A percentile compares a stretch with the other conserved stretches of the same genome.
Evolutionary conservation across 2,329 filamentous ascomycete genomes (phyloP).

Genomic region (Nothophaeocryptopus gaeumannii): DNA sequence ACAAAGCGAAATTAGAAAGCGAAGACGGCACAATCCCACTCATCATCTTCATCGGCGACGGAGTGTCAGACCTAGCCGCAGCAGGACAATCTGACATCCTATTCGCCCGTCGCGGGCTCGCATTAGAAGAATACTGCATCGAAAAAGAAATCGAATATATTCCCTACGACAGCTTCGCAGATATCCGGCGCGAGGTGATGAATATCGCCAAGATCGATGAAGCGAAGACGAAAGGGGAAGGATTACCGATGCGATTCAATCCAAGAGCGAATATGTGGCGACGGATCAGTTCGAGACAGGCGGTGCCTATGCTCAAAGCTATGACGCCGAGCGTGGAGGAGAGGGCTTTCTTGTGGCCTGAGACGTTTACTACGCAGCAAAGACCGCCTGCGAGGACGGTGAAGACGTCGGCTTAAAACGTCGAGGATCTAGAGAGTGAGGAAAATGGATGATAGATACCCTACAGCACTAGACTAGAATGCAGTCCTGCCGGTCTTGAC

Average conservation of each 20-base stretch:
- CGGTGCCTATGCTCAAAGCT: slow-evolving; percentile 51
- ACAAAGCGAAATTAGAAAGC: slow-evolving; percentile 51
- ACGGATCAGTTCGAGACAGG: slow-evolving; percentile 57
- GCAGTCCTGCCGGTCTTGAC: no score
- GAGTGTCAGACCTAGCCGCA: slow-evolving; percentile 64
- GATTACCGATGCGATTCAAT: slow-evolving; percentile 62
- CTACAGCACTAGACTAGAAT: no score
- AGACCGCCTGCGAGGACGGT: not conserved
- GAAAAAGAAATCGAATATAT: slow-evolving; percentile 61
- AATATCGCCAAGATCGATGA: slow-evolving; percentile 59
- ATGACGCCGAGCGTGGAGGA: slow-evolving; percentile 56
- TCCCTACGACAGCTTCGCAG: slow-evolving; percentile 64
- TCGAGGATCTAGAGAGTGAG: slow-evolving; percentile 29
- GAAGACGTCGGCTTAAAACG: no score
- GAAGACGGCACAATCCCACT: slow-evolving; percentile 62
- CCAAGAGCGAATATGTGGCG: slow-evolving; percentile 68
- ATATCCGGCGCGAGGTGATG: slow-evolving; percentile 61
- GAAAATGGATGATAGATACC: no score
- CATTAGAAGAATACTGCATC: slow-evolving; percentile 64
- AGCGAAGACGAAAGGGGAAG: slow-evolving; percentile 58
- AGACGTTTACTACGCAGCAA: slow-evolving; percentile 45
- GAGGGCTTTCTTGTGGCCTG: slow-evolving; percentile 62
- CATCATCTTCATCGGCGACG: slow-evolving; percentile 69
- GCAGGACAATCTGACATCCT: slow-evolving; percentile 66
- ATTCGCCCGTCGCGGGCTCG: slow-evolving; percentile 63